phyloP scores from a whole-genome alignment of 352 stramenopile species.

The Globisporangium acanthophoron region DNA sequence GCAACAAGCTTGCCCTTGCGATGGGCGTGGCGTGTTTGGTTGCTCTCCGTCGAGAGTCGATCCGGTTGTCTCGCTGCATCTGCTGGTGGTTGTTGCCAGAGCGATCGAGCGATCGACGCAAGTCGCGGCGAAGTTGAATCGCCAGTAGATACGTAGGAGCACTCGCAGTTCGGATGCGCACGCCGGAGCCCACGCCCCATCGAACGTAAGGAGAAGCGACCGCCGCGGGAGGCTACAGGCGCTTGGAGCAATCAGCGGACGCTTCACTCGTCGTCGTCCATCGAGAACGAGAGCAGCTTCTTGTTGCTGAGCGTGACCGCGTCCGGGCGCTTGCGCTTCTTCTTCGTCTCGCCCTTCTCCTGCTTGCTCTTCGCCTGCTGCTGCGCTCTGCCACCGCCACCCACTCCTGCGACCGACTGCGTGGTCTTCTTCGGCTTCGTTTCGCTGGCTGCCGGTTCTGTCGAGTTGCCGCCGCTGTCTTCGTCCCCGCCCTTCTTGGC shows the following conservation, averaged over 20 bases:
- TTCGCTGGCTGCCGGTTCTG: conserved; percentile 6
- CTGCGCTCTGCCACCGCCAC: conserved; percentile 8
- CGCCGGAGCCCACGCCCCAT: no score
- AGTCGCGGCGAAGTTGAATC: no score
- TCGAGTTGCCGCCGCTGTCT: conserved; percentile 18
- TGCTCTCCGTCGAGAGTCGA: no score
- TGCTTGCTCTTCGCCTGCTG: not conserved
- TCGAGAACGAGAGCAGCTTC: conserved; percentile 78
- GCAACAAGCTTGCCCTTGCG: no score
- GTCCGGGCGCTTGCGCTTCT: conserved; percentile 65
- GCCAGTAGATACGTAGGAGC: not conserved
- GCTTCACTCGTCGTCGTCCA: conserved; percentile 53
- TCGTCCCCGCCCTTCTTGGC: conserved; percentile 26
- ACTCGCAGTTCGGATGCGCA: not conserved
- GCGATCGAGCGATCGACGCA: no score
- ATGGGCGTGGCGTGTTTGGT: no score
- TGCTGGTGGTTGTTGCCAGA: no score
- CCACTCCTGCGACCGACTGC: conserved; percentile 33
- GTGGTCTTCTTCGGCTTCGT: conserved; percentile 21
- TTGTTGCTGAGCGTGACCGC: conserved; percentile 54
- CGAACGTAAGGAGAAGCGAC: no score
- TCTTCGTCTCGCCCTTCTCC: conserved; percentile 6
- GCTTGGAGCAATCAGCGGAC: no score
- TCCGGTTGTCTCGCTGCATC: no score
- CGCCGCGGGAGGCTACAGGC: no score